Conservation (phyloP, 176 grass and related monocot genomes). For the Musa troglodytarum region DNA sequence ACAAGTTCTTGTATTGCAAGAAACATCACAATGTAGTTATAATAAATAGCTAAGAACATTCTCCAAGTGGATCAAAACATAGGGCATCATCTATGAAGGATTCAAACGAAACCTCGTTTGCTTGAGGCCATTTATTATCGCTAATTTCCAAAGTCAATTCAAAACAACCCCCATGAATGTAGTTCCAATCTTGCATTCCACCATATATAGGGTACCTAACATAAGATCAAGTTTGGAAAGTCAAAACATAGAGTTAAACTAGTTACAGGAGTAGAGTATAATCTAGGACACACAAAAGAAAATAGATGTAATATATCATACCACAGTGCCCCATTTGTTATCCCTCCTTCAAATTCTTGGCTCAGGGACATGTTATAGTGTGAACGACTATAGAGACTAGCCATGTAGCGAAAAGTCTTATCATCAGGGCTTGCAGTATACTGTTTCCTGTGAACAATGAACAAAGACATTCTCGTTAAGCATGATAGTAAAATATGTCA, state of each 20-base stretch:
- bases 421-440: constrained; percentile 93
- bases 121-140: constrained; percentile 85
- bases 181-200: constrained; percentile 99
- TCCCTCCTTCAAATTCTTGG: constrained; percentile 89
- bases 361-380: constrained; percentile 95
- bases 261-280: not conserved
- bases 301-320: constrained; percentile 19
- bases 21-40: not conserved
- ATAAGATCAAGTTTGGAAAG: constrained; percentile 19
- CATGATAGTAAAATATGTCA: not conserved
- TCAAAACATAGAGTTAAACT: constrained; percentile 8
- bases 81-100: not conserved
- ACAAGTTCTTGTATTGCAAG: not conserved
- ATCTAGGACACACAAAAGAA: not conserved
- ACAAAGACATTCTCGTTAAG: not conserved
- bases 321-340: constrained; percentile 89
- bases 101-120: constrained; percentile 51
- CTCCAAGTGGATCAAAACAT: not conserved
- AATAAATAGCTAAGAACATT: not conserved
- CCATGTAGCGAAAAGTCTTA: constrained; percentile 71
- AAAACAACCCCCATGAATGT: constrained; percentile 93
- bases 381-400: constrained; percentile 69
- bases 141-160: constrained; percentile 97
- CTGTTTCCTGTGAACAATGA: constrained; percentile 52
- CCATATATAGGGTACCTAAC: constrained; percentile 98